Evolutionary conservation across 495 filamentous ascomycete species (phyloP), one percentile per base, ranked within the genome.

Genomic region (Lasiosphaeria ovina): DNA sequence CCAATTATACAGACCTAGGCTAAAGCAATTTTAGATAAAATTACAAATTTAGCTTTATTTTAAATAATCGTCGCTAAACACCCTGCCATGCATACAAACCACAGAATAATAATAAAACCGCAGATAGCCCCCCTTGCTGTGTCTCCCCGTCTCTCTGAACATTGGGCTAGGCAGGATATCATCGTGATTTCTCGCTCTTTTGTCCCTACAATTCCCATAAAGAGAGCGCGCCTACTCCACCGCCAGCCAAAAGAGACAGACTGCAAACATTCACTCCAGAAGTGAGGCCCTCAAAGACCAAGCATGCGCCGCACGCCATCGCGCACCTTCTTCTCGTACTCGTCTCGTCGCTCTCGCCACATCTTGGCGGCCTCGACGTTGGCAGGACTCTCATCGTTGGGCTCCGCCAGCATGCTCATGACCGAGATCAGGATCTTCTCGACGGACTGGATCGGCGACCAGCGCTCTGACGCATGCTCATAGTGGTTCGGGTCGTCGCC

Each of bases 401-500:
- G 94, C 78, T 97, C 94, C 3, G 93, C 92, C 57, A 99, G 81
- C 94, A 99, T 98, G 70, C 91, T 96, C 92, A 99, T 99, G 50
- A 99, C 94, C 1, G 85, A 89, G 56, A 98, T 92, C 62, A 99
- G 77, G 57, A 99, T 99, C 84, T 97, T 98, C 81, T 98, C 95
- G 64, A 97, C 92, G 59, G 87, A 91, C 77, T 98, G 94, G 49
- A 99, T 97, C 47, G 94, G 94, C 47, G 86, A 89, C 94, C 94
- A 99, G 52, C 94, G 83, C 79, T 99, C 94, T 17, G 86, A 89
- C 31, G 95, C 95, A 66, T 93, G 89, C 76, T 99, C 94, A 79
- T 99, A 99, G 74, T 98, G 95, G 74, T 96, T 96, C 62, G 94
- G 93, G 75, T 99, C 94, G 72, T 99, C 95, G 64, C 92, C 93